phyloP scores from a whole-genome alignment of 768 basidiomycete species.

The Kwoniella dendrophila region DNA sequence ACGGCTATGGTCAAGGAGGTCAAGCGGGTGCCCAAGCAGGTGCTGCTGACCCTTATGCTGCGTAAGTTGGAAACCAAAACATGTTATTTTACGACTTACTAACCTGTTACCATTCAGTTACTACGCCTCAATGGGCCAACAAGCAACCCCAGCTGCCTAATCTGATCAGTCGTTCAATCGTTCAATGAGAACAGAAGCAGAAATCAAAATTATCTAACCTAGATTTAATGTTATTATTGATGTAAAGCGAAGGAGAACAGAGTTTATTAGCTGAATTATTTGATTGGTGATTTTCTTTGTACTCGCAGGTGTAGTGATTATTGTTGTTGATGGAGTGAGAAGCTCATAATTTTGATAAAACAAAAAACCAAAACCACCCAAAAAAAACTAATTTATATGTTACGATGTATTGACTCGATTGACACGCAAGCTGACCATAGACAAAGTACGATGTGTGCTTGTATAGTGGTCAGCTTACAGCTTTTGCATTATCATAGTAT shows the following conservation, averaged over 20 bases:
- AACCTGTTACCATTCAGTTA: constrained; percentile 24
- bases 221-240: background rate
- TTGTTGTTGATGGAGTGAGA: background rate
- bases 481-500: no score
- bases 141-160: constrained; percentile 18
- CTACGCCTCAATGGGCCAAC: constrained; percentile 41
- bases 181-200: no score
- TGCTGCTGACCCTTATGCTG: constrained; percentile 50
- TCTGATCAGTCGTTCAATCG: no score
- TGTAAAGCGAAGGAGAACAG: no score
- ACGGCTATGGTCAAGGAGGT: constrained; percentile 26
- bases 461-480: no score
- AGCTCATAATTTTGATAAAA: background rate
- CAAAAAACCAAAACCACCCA: no score
- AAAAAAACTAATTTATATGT: background rate
- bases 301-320: constrained; percentile 7
- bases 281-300: background rate
- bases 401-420: background rate
- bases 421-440: no score
- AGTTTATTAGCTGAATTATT: no score
- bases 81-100: background rate
- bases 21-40: constrained; percentile 28
- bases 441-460: no score
- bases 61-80: constrained; percentile 38
- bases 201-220: constrained; percentile 4